Percentiles rank a stretch among this genome's conserved stretches.
These are phyloP conservation scores for Cymbopogon citratus DNA, from an alignment of 176 grass and related monocot genomes.

Conservation along the genomic window DNA sequence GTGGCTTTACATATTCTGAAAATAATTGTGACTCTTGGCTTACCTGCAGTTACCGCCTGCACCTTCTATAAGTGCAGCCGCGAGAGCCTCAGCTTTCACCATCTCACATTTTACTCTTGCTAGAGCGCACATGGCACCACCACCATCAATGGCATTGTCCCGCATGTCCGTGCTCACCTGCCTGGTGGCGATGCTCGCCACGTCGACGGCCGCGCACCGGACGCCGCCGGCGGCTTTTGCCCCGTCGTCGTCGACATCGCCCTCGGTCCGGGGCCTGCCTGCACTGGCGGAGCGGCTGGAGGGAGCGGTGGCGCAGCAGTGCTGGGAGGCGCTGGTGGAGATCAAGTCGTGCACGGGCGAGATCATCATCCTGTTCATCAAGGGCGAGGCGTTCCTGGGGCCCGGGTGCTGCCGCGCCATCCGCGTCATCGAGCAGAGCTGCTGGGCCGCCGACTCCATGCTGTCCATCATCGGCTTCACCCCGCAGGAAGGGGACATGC, in stretches of 20 bases:
- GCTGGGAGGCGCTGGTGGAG: slow-evolving; percentile 61
- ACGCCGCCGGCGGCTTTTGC: not conserved
- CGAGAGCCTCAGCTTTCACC: not conserved
- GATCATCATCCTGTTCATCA: slow-evolving; percentile 76
- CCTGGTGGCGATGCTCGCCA: not conserved
- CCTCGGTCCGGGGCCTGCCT: not conserved
- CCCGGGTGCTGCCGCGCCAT: slow-evolving; percentile 59
- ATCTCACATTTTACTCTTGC: not conserved
- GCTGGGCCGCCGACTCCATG: slow-evolving; percentile 78
- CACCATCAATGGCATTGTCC: slow-evolving; percentile 24
- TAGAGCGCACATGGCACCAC: not conserved
- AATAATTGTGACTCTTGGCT: not conserved
- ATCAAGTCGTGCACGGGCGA: slow-evolving; percentile 71
- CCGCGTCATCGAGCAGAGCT: slow-evolving; percentile 52
- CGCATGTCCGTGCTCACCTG: not conserved
- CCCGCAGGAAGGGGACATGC: slow-evolving; percentile 63
- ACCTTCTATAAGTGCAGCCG: not conserved
- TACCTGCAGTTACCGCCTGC: not conserved
- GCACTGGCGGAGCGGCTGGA: slow-evolving; percentile 34
- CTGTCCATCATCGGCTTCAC: slow-evolving; percentile 58
- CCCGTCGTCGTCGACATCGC: not conserved
- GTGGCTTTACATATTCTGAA: not conserved
- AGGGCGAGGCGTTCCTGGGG: slow-evolving; percentile 67
- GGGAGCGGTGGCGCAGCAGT: slow-evolving; percentile 39
- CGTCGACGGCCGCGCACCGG: not conserved